Conservation (phyloP, 257 asterid genomes). For the Solanum rostratum region DNA sequence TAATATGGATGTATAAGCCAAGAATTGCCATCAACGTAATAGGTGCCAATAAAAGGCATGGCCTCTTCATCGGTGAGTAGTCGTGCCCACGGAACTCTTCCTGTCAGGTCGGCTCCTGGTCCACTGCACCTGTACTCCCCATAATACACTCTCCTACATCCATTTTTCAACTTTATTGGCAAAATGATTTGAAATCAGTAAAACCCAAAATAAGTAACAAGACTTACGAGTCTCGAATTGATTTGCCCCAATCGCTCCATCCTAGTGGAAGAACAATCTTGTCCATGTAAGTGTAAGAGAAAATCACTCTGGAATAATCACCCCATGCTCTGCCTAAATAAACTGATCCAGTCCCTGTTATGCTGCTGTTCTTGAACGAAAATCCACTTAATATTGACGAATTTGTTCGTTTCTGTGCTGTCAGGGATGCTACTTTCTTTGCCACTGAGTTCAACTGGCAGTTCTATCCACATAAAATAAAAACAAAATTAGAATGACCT, state of each 20-base stretch:
- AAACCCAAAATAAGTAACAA: not conserved
- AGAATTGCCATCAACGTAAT: slow-evolving; percentile 31
- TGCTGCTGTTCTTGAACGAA: slow-evolving; percentile 37
- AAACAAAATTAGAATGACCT: not conserved
- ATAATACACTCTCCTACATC: slow-evolving; percentile 32
- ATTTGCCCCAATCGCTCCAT: slow-evolving; percentile 49
- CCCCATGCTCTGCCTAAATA: slow-evolving; percentile 57
- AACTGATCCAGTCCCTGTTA: slow-evolving; percentile 32
- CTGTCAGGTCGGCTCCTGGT: slow-evolving; percentile 32
- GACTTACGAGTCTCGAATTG: slow-evolving; percentile 24
- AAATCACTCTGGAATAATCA: slow-evolving; percentile 39
- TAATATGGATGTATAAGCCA: slow-evolving; percentile 28
- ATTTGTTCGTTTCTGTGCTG: slow-evolving; percentile 45
- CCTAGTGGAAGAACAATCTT: slow-evolving; percentile 38
- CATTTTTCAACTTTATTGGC: not conserved
- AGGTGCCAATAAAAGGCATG: slow-evolving; percentile 34
- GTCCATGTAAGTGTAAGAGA: slow-evolving; percentile 42
- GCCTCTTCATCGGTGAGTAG: slow-evolving; percentile 37
- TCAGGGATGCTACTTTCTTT: slow-evolving; percentile 44
- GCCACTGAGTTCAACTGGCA: slow-evolving; percentile 43
- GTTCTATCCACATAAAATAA: slow-evolving; percentile 17
- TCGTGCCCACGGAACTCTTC: slow-evolving; percentile 38
- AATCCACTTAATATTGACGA: slow-evolving; percentile 38
- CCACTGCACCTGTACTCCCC: slow-evolving; percentile 54
- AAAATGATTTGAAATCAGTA: not conserved